Conservation (phyloP, 106 monocot genomes). For the Dendrobium nobile region DNA sequence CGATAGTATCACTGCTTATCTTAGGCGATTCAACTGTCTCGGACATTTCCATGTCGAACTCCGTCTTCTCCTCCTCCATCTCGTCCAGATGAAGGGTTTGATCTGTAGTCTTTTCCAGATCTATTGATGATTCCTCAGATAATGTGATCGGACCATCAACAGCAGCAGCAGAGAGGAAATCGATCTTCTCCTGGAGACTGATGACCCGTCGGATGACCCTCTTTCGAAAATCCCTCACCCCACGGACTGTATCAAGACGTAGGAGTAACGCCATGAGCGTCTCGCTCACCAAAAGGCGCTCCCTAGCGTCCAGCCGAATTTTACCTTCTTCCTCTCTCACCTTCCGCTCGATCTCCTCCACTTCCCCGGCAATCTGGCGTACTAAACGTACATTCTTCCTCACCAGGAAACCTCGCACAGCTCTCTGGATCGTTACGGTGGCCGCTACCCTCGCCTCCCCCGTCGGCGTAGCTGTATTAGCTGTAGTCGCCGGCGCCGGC, state of each 20-base stretch:
- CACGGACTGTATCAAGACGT: constrained; percentile 41
- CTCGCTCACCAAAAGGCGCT: constrained; percentile 39
- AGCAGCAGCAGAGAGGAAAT: constrained; percentile 10
- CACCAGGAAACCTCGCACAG: constrained; percentile 48
- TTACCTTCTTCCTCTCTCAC: constrained; percentile 29
- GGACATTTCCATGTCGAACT: background rate
- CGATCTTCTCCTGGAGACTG: constrained; percentile 38
- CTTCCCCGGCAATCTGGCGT: constrained; percentile 20
- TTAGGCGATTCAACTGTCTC: background rate
- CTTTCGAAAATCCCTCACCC: constrained; percentile 50
- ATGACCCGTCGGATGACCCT: constrained; percentile 38
- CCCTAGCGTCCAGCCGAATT: constrained; percentile 27
- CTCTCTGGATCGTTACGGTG: constrained; percentile 52
- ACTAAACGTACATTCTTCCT: constrained; percentile 35
- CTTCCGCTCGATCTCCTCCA: constrained; percentile 24
- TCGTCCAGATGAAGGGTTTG: background rate
- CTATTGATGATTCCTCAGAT: background rate
- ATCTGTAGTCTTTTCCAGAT: background rate
- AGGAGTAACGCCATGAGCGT: constrained; percentile 50
- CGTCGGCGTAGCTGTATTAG: no score
- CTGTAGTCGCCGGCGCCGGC: background rate
- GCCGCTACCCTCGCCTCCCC: constrained; percentile 13
- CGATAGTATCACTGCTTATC: background rate
- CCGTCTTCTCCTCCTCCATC: background rate
- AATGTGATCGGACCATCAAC: background rate